Evolutionary conservation across 306 rosid species (phyloP), one percentile per base, ranked within the genome.

Genomic region (Ormosia emarginata): DNA sequence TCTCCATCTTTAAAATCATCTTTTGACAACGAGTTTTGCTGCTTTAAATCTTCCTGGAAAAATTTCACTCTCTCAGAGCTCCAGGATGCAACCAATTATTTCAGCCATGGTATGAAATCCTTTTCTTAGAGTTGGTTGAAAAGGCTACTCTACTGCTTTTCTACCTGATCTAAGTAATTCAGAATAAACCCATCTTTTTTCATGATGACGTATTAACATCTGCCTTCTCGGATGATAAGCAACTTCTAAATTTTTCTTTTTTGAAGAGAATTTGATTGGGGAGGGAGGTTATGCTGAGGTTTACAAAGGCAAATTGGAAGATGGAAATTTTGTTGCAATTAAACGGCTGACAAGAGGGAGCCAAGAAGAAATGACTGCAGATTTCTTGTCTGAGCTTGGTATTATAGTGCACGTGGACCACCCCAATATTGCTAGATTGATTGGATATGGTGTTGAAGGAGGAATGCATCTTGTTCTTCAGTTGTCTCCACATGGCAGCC

Each of bases 231-330:
- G 72, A 86, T 90, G 77, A 77, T 74, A 74, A 68, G 61, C 46
- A 69, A 52, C 33, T 57, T 33, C 3, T 82, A 18, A 79, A 41
- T 17, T 47, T 79, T 77, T 78, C 33, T 37, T 78, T 71, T 12
- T 17, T 85, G 65, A 77, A 95, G 99, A 85, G 44, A 88, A 86
- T 56, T 78, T 96, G 90, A 91, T 96, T 78, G 99, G 99, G n/a
- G 94, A 93, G 89, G 98, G 99, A 86, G 99, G 99, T 58, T 96
- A 93, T 87, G 98, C 99, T 49, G 92, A 93, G 84, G 99, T 96
- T 71, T 96, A 90, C 87, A 87, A 85, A 75, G 99, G 99, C 0
- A 82, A 85, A 80, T 79, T 93, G 85, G 90, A 90, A 75, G 95
- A 92, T 77, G 97, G 98, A 40, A 91, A 88, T 74, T 74, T 86